phyloP scores from a whole-genome alignment of 2,329 filamentous ascomycete species.

The Beauveria sp. region DNA sequence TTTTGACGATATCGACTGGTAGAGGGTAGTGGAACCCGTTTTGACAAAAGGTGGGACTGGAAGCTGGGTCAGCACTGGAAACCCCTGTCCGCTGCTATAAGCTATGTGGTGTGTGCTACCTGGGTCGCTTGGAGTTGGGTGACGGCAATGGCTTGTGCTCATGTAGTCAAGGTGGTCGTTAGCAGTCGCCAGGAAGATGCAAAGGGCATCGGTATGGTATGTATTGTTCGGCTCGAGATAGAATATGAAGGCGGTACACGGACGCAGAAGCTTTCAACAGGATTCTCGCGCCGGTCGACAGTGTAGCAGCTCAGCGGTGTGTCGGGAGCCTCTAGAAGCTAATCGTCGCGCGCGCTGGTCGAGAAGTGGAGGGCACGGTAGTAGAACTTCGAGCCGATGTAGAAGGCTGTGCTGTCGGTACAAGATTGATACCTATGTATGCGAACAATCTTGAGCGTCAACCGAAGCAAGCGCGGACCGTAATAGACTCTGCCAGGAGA shows the following conservation, averaged over 20 bases:
- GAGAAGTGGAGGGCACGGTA: background rate
- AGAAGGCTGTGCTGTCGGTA: background rate
- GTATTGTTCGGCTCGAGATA: background rate
- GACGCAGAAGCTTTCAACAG: background rate
- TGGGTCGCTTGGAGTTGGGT: background rate
- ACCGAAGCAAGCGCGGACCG: background rate
- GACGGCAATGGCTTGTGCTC: background rate
- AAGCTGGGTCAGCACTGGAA: conserved; percentile 9
- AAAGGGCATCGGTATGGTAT: background rate
- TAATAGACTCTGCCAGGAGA: background rate
- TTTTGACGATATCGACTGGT: background rate
- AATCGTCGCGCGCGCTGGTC: background rate
- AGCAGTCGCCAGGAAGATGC: background rate
- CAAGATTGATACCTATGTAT: background rate
- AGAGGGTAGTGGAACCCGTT: conserved; percentile 1
- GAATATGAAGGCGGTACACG: background rate
- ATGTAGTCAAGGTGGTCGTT: background rate
- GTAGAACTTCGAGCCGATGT: background rate
- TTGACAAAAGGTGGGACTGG: background rate
- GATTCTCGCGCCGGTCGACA: background rate
- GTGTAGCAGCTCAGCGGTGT: background rate
- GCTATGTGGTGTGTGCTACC: conserved; percentile 1
- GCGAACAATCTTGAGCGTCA: background rate
- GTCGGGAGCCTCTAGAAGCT: background rate
- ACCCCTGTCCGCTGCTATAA: conserved; percentile 2